Percentiles rank a stretch among this genome's conserved stretches.
These are phyloP conservation scores for Blastobotrys apis DNA, from an alignment of 1,139 yeast species.

Conservation along the genomic window DNA sequence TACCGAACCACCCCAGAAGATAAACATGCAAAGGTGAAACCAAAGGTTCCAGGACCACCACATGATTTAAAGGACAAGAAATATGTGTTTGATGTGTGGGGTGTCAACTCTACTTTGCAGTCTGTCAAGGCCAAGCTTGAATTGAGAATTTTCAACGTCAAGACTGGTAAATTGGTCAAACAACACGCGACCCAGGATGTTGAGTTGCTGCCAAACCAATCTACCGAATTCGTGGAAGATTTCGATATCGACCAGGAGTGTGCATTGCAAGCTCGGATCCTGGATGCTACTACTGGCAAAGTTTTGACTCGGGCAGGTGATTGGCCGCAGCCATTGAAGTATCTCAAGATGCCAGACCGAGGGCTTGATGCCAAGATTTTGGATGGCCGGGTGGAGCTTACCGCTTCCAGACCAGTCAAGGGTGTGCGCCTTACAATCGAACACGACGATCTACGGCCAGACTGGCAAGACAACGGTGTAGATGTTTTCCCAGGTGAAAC, in stretches of 20 bases:
- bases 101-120: constrained; percentile 35
- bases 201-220: constrained; percentile 34
- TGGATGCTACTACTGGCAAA: constrained; percentile 16
- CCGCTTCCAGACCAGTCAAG: constrained; percentile 41
- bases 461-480: constrained; percentile 42
- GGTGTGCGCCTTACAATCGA: constrained; percentile 35
- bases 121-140: constrained; percentile 31
- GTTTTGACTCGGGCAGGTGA: constrained; percentile 40
- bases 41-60: constrained; percentile 17
- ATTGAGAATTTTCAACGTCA: constrained; percentile 36
- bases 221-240: constrained; percentile 34
- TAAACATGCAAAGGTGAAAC: constrained; percentile 16
- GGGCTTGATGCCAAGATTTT: constrained; percentile 16
- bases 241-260: constrained; percentile 25
- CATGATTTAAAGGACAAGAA: constrained; percentile 31
- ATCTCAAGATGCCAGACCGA: constrained; percentile 35
- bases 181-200: constrained; percentile 20
- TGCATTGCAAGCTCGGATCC: constrained; percentile 26
- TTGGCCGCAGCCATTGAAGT: constrained; percentile 55
- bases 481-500: constrained; percentile 43
- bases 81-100: constrained; percentile 43
- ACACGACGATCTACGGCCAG: constrained; percentile 19
- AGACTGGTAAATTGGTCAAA: constrained; percentile 33
- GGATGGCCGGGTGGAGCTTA: constrained; percentile 20
- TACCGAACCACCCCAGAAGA: constrained; percentile 29